phyloP scores from a whole-genome alignment of 148 eudicot species.

The Cornus kousa region DNA sequence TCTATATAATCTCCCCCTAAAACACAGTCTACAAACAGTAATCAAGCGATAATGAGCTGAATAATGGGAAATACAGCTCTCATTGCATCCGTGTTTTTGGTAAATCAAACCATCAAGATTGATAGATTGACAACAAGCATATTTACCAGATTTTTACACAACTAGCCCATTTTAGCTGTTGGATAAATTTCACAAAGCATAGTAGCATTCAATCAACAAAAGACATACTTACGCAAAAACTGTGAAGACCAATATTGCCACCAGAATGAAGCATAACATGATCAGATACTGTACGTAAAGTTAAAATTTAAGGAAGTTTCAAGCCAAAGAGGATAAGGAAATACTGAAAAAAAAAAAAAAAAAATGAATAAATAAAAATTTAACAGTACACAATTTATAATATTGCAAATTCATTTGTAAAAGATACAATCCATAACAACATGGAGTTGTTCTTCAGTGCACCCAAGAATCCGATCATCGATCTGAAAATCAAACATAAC shows the following conservation, averaged over 20 bases:
- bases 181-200: too few species aligned
- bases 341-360: background rate
- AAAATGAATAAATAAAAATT: too few species aligned
- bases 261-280: conserved; percentile 59
- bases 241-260: conserved; percentile 85
- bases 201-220: background rate
- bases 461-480: conserved; percentile 84
- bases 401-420: background rate
- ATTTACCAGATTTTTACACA: too few species aligned
- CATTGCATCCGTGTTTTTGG: too few species aligned
- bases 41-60: too few species aligned
- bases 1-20: too few species aligned
- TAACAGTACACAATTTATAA: too few species aligned
- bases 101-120: too few species aligned
- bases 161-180: too few species aligned
- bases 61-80: too few species aligned
- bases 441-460: conserved; percentile 85
- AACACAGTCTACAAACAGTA: too few species aligned
- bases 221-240: conserved; percentile 82
- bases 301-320: conserved; percentile 20
- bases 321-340: conserved; percentile 5
- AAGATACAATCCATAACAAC: conserved; percentile 92
- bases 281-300: conserved; percentile 58
- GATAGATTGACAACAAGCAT: too few species aligned
- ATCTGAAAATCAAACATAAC: conserved; percentile 47